Evolutionary conservation across 768 basidiomycete genomes (phyloP).

Genomic region (Tephrocybe sp.): DNA sequence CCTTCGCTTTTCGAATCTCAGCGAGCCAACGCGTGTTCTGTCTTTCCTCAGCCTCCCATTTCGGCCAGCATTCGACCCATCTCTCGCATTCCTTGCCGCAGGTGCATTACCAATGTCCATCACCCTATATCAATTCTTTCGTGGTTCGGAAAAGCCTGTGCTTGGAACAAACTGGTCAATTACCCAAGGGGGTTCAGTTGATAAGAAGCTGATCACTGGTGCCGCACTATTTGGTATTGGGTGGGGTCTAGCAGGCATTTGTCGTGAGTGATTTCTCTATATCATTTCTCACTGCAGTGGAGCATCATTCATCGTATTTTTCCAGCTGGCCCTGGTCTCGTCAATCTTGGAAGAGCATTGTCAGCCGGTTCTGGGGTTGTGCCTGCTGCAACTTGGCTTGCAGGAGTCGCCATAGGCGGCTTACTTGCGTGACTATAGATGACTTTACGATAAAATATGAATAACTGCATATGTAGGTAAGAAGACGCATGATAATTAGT

Average conservation of each 20-base stretch:
- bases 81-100: constrained; percentile 50
- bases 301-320: constrained; percentile 9
- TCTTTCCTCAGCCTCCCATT: constrained; percentile 52
- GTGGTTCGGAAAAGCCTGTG: constrained; percentile 34
- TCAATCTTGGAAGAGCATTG: constrained; percentile 55
- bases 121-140: constrained; percentile 41
- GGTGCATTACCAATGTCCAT: constrained; percentile 48
- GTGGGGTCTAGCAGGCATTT: constrained; percentile 60
- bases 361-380: constrained; percentile 30
- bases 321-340: constrained; percentile 59
- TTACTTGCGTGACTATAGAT: constrained; percentile 25
- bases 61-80: constrained; percentile 51
- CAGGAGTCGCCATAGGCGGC: constrained; percentile 38
- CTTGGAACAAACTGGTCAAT: constrained; percentile 46
- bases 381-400: constrained; percentile 40
- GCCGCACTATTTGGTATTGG: constrained; percentile 59
- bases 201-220: constrained; percentile 45
- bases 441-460: neutral
- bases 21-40: constrained; percentile 45
- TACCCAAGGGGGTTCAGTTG: constrained; percentile 37
- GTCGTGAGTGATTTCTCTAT: constrained; percentile 52
- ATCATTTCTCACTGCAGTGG: neutral
- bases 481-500: too few relatives aligned
- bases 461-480: neutral
- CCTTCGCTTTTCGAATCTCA: constrained; percentile 52